A percentile compares a stretch with the other conserved stretches of the same genome.
phyloP scores from a whole-genome alignment of 768 basidiomycete species.

The Mycena maculata region DNA sequence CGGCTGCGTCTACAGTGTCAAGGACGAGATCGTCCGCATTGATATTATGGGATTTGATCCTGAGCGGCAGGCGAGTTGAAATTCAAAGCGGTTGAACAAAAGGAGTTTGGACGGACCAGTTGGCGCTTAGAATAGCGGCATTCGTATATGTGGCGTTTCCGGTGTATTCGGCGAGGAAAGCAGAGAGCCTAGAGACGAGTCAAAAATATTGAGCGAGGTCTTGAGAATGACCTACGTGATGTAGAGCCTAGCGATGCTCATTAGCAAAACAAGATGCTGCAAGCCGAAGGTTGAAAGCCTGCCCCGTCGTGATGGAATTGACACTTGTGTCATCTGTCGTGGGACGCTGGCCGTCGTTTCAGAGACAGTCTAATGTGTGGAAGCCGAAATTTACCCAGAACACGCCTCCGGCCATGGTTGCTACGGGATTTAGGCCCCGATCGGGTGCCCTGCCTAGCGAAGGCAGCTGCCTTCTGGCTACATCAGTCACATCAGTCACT shows the following conservation, averaged over 20 bases:
- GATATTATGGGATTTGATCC: constrained; percentile 59
- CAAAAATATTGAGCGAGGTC: not conserved
- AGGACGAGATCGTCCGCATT: constrained; percentile 55
- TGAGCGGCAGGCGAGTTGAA: too few species aligned
- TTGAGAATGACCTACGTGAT: constrained; percentile 46
- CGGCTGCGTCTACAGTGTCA: constrained; percentile 58
- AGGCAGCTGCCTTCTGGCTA: too few species aligned
- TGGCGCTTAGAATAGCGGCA: constrained; percentile 59
- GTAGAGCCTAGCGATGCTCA: constrained; percentile 46
- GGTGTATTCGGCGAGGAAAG: constrained; percentile 60
- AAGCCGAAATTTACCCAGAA: constrained; percentile 56
- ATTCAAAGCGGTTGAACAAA: not conserved
- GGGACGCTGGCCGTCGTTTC: constrained; percentile 49
- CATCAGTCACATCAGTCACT: too few species aligned
- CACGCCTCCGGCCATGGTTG: constrained; percentile 64
- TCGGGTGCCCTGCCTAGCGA: too few species aligned
- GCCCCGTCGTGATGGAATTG: constrained; percentile 67
- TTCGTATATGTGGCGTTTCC: constrained; percentile 56
- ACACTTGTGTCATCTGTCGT: constrained; percentile 54
- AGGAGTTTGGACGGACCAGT: constrained; percentile 43
- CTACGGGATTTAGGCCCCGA: too few species aligned
- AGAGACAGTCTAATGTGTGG: not conserved
- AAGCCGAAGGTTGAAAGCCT: constrained; percentile 30
- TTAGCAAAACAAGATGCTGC: not conserved
- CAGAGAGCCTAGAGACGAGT: constrained; percentile 53